Evolutionary conservation across 1,139 yeast species (phyloP).

Genomic region (Suhomyces yuchorum): DNA sequence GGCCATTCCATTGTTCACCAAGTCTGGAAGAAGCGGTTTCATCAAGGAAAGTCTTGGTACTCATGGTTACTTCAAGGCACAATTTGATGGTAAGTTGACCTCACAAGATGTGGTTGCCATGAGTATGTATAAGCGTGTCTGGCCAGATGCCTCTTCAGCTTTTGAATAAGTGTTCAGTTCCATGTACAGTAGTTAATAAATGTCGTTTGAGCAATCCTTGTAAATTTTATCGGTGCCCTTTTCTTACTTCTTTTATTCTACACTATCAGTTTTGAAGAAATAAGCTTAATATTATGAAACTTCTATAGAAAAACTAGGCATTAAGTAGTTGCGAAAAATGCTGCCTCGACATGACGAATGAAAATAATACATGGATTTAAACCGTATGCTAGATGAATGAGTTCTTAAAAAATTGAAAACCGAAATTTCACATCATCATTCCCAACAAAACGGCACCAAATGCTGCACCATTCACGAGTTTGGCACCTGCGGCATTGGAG

Average conservation of each 20-base stretch:
- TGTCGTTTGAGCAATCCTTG: not conserved
- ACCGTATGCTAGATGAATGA: not conserved
- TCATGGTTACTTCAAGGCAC: constrained; percentile 96
- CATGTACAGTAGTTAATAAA: constrained; percentile 5
- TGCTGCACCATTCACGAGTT: constrained; percentile 17
- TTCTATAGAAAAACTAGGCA: not conserved
- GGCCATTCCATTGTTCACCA: constrained; percentile 89
- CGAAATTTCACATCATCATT: constrained; percentile 7
- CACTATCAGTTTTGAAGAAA: not conserved
- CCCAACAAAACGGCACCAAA: constrained; percentile 20
- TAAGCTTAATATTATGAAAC: not conserved
- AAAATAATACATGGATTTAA: not conserved
- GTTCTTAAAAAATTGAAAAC: not conserved
- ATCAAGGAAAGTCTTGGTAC: constrained; percentile 96
- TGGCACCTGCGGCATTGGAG: constrained; percentile 11
- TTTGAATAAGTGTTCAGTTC: constrained; percentile 22
- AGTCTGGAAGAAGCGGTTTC: constrained; percentile 88
- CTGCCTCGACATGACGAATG: not conserved
- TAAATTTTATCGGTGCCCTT: too few species aligned
- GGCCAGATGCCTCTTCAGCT: constrained; percentile 62
- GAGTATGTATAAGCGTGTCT: constrained; percentile 90
- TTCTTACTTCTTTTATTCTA: too few species aligned
- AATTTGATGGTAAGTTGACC: constrained; percentile 85
- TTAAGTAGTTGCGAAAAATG: too few species aligned
- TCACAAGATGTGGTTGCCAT: constrained; percentile 94